Conservation (phyloP, 305 asterid species). For the Stenogyne calaminthoides region DNA sequence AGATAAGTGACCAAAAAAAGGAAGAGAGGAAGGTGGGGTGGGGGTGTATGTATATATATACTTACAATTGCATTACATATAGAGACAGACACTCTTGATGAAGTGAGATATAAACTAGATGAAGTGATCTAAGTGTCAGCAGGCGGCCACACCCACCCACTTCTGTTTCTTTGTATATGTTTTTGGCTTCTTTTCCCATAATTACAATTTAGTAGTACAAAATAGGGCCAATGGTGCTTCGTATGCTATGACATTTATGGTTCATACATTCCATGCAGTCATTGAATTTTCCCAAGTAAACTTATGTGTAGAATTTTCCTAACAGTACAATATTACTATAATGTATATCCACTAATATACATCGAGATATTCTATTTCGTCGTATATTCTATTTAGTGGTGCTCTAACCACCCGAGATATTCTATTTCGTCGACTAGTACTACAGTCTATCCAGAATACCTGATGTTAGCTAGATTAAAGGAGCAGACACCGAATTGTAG, state of each 20-base stretch:
- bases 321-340: neutral
- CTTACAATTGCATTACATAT: neutral
- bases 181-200: slow-evolving; percentile 19
- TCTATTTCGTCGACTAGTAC: too few relatives aligned
- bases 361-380: too few relatives aligned
- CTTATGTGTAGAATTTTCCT: neutral
- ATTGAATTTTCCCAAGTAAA: neutral
- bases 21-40: neutral
- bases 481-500: neutral
- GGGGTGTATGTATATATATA: neutral
- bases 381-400: too few relatives aligned
- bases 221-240: slow-evolving; percentile 16
- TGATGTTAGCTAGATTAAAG: neutral
- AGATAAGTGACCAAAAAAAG: slow-evolving; percentile 34
- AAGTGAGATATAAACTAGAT: neutral
- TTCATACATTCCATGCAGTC: neutral
- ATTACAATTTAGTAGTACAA: neutral
- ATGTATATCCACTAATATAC: too few relatives aligned
- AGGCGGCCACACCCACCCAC: slow-evolving; percentile 24
- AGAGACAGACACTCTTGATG: neutral
- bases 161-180: neutral
- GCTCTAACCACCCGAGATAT: too few relatives aligned
- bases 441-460: neutral
- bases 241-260: neutral
- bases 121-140: slow-evolving; percentile 29